These are phyloP conservation scores for Barbarea vulgaris DNA, from an alignment of 345 rosid genomes.

Conservation along the genomic window DNA sequence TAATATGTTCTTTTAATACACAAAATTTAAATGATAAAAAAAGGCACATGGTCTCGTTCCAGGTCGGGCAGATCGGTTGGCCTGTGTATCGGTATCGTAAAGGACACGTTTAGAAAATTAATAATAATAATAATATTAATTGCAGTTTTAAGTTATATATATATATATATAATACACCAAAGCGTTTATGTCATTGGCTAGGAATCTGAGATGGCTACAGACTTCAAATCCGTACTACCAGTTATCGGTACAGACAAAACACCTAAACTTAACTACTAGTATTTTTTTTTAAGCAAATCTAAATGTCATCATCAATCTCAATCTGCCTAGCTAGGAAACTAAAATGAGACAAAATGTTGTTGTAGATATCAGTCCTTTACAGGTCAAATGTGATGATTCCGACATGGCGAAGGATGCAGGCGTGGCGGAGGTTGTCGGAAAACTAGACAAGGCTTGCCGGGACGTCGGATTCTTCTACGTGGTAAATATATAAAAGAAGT, in stretches of 20 bases:
- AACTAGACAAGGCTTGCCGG: slow-evolving; percentile 75
- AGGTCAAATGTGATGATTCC: slow-evolving; percentile 60
- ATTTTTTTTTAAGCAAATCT: too few relatives aligned
- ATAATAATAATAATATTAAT: too few relatives aligned
- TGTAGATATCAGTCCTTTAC: slow-evolving; percentile 60
- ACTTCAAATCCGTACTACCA: slow-evolving; percentile 17
- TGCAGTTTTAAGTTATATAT: too few relatives aligned
- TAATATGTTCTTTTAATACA: too few relatives aligned
- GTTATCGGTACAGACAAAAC: slow-evolving; percentile 14
- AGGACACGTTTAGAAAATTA: too few relatives aligned
- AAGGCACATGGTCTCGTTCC: too few relatives aligned
- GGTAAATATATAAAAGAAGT: slow-evolving; percentile 46
- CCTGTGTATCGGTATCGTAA: too few relatives aligned
- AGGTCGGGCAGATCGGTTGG: too few relatives aligned
- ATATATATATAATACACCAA: slow-evolving; percentile 3
- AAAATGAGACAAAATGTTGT: background rate
- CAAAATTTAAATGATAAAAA: too few relatives aligned
- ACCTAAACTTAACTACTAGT: too few relatives aligned
- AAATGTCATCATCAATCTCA: background rate
- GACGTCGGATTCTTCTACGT: slow-evolving; percentile 87
- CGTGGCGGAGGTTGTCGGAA: slow-evolving; percentile 57
- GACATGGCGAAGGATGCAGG: slow-evolving; percentile 56
- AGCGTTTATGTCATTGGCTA: background rate
- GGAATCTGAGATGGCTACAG: slow-evolving; percentile 24
- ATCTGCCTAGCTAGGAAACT: background rate